Base-by-base conservation (phyloP, 306 rosid species). In the Fragaria ananassa region DNA sequence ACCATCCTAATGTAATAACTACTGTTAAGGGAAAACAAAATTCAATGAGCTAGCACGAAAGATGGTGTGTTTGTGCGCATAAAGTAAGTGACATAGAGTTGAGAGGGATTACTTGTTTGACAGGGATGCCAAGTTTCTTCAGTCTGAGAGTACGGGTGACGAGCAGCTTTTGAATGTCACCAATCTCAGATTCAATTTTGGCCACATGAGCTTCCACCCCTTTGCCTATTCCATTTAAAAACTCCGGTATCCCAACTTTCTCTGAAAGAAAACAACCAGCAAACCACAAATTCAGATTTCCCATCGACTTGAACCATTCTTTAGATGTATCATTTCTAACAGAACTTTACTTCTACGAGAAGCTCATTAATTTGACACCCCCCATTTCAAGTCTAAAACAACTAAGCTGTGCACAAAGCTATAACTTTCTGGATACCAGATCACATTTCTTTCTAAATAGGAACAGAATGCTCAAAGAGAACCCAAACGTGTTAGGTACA, bases 181-280 rank as follows among this genome's bases (percentile, higher is more conserved):
- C 96, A 19, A 93, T 81, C 86, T 91, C 98, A 10, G 90, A 35
- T 57, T 93, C 98, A 60, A 91, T 87, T 83, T 93, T 93, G 10
- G 93, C 81, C 17, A 83, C 91, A 79, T 91, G 96, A 53, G 98
- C 68, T 56, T 93, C 97, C 12, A 89, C 91, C 35, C 91, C 98
- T 1, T 88, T 83, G 67, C 98, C 98, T 63, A 93, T 82, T 77
- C 97, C 97, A 29, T 50, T 89, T 34, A 93, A 84, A 87, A 93
- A 93, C 45, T 91, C 98, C 1, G 91, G 92, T 80, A 93, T 93
- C 57, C 98, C 96, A 42, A 93, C 96, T 87, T 91, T 93, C 23
- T 77, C 95, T 93, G 91, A 75, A 81, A 46, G 21, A 39, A 14
- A 39, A 60, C 8, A 81, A 81, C 60, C 47, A 81, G 46, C 41